These are phyloP conservation scores for Lasiodiplodia hormozganensis DNA, from an alignment of 2,329 filamentous ascomycete genomes.

Conservation along the genomic window DNA sequence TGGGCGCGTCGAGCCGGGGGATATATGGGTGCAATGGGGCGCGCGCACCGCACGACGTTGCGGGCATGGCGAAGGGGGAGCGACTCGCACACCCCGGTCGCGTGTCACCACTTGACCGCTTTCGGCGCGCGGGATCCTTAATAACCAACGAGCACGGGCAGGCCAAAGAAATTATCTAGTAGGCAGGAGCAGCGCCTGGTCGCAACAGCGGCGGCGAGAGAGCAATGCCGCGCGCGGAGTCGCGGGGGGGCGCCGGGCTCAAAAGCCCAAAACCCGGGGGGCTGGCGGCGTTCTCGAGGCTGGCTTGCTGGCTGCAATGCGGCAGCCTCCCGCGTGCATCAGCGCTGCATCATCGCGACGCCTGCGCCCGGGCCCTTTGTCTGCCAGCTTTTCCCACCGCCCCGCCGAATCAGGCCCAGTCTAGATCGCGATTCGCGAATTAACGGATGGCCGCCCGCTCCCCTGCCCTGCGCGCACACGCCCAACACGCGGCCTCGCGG, in stretches of 20 bases:
- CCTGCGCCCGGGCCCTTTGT: conserved; percentile 3
- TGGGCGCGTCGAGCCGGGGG: conserved; percentile 35
- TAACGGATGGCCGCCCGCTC: conserved; percentile 10
- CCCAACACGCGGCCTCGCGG: conserved; percentile 9
- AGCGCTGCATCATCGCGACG: conserved; percentile 17
- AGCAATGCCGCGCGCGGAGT: background rate
- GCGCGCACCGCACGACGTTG: conserved; percentile 26
- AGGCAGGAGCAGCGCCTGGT: conserved; percentile 11
- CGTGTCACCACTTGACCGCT: conserved; percentile 28
- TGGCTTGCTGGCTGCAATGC: conserved; percentile 7
- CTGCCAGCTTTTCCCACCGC: background rate
- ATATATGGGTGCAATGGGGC: conserved; percentile 25
- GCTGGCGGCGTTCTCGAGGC: conserved; percentile 20
- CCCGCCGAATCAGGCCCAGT: conserved; percentile 18
- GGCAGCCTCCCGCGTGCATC: conserved; percentile 22
- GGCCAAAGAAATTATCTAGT: conserved; percentile 22
- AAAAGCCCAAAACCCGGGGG: conserved; percentile 16
- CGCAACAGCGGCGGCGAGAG: background rate
- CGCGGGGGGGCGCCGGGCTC: background rate
- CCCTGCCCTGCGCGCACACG: conserved; percentile 10
- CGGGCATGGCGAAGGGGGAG: conserved; percentile 30
- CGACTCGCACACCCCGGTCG: conserved; percentile 26
- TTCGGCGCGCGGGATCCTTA: conserved; percentile 29
- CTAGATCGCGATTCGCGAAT: conserved; percentile 27
- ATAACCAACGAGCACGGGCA: conserved; percentile 28